These are phyloP conservation scores for Solanum habrochaites DNA, from an alignment of 257 asterid genomes.

Conservation along the genomic window DNA sequence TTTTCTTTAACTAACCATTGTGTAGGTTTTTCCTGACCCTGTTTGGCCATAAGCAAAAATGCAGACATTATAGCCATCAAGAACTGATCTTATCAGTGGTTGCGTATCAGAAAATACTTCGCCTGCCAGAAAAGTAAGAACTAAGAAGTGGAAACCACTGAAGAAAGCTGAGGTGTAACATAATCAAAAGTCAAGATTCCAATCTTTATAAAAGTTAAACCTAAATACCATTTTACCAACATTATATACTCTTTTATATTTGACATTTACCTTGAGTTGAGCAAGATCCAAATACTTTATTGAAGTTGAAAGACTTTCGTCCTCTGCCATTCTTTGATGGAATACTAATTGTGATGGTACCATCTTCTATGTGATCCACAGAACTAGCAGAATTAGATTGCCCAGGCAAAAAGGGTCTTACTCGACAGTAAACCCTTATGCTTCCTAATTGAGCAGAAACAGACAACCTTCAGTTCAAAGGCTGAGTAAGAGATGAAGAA, in stretches of 20 bases:
- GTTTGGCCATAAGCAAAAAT: constrained; percentile 99
- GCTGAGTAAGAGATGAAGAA: background rate
- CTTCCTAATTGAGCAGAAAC: constrained; percentile 47
- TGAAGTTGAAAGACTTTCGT: constrained; percentile 63
- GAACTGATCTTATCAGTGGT: constrained; percentile 82
- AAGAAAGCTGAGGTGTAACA: background rate
- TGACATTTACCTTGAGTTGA: constrained; percentile 70
- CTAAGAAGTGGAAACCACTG: constrained; percentile 5
- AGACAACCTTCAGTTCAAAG: background rate
- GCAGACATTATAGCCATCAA: constrained; percentile 95
- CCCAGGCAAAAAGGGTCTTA: constrained; percentile 76
- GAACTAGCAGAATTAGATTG: constrained; percentile 38
- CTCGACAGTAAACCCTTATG: constrained; percentile 95
- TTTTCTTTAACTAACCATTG: constrained; percentile 53
- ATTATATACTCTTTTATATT: background rate
- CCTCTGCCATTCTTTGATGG: constrained; percentile 63
- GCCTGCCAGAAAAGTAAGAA: constrained; percentile 32
- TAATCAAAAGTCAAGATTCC: background rate
- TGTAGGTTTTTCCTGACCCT: constrained; percentile 93
- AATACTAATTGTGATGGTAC: constrained; percentile 55
- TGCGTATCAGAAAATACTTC: constrained; percentile 88
- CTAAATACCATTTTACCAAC: background rate
- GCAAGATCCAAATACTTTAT: constrained; percentile 86
- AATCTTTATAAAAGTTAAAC: background rate
- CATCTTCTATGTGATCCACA: constrained; percentile 86